Evolutionary conservation across 208 protist species (phyloP).

Genomic region (Crithidia bombi): DNA sequence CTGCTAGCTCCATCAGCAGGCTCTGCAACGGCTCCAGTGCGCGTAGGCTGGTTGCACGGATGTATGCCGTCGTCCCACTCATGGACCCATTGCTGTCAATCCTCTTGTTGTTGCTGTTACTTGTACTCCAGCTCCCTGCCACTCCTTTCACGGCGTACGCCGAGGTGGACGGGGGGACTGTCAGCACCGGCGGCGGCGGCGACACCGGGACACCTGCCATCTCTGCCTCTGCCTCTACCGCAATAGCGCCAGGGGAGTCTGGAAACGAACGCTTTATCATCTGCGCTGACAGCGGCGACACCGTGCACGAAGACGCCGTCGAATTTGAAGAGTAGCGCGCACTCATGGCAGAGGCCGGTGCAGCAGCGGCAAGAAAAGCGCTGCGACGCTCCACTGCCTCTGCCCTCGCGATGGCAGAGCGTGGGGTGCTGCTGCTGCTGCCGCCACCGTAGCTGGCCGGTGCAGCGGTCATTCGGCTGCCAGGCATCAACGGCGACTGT

Average conservation of each 20-base stretch:
- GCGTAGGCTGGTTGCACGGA: constrained; percentile 14
- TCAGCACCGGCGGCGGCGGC: not conserved
- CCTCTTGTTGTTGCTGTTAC: not conserved
- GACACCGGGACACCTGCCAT: not conserved
- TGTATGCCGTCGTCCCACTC: constrained; percentile 14
- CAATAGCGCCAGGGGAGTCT: not conserved
- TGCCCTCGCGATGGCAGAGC: not conserved
- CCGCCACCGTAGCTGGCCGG: not conserved
- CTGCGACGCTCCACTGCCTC: constrained; percentile 14
- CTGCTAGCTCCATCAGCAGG: constrained; percentile 3
- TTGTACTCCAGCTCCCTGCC: constrained; percentile 12
- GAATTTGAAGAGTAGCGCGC: not conserved
- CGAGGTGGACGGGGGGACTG: not conserved
- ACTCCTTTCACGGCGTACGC: not conserved
- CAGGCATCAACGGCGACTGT: not conserved
- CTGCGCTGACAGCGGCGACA: not conserved
- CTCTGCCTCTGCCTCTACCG: not conserved
- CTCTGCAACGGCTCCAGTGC: constrained; percentile 21
- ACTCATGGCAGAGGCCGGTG: no score
- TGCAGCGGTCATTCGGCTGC: not conserved
- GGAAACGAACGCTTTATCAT: not conserved
- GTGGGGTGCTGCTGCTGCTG: not conserved
- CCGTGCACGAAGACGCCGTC: not conserved
- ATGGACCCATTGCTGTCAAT: not conserved
- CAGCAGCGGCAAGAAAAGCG: constrained; percentile 12